phyloP scores from a whole-genome alignment of 768 basidiomycete genomes.

The Phanerochaete sordida region DNA sequence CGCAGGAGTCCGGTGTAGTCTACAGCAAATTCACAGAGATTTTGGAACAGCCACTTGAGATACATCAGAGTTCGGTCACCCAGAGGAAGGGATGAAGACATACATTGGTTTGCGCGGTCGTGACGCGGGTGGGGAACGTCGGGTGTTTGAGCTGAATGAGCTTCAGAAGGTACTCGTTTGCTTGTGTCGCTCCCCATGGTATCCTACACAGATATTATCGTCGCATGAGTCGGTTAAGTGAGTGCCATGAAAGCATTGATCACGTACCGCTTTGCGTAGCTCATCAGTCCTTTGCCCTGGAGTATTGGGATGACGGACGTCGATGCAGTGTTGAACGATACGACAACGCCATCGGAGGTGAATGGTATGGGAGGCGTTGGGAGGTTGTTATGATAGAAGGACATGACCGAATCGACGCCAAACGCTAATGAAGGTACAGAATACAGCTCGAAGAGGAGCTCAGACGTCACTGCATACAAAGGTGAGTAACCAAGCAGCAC shows the following conservation, averaged over 20 bases:
- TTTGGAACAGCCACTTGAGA: constrained; percentile 84
- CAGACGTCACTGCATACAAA: constrained; percentile 72
- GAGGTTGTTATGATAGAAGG: constrained; percentile 79
- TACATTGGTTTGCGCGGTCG: constrained; percentile 73
- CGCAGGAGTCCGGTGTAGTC: constrained; percentile 74
- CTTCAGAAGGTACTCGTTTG: constrained; percentile 89
- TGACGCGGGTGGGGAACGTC: constrained; percentile 84
- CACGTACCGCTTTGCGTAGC: constrained; percentile 78
- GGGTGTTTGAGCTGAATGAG: constrained; percentile 95
- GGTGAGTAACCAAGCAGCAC: background rate
- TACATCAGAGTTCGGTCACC: background rate
- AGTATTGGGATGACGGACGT: constrained; percentile 91
- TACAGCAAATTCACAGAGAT: constrained; percentile 76
- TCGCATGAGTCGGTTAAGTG: too few relatives aligned
- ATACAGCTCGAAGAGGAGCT: constrained; percentile 95
- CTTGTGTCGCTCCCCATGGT: constrained; percentile 90
- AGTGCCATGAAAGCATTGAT: background rate
- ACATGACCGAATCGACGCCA: constrained; percentile 88
- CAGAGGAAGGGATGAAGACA: constrained; percentile 16
- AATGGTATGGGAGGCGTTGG: constrained; percentile 37
- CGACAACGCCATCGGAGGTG: constrained; percentile 70
- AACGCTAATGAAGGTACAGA: constrained; percentile 81
- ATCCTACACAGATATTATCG: too few relatives aligned
- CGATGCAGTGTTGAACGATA: constrained; percentile 90
- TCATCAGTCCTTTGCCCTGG: constrained; percentile 76